Evolutionary conservation across 768 basidiomycete species (phyloP), one percentile per base, ranked within the genome.

Genomic region (Lactarius hengduanensis): DNA sequence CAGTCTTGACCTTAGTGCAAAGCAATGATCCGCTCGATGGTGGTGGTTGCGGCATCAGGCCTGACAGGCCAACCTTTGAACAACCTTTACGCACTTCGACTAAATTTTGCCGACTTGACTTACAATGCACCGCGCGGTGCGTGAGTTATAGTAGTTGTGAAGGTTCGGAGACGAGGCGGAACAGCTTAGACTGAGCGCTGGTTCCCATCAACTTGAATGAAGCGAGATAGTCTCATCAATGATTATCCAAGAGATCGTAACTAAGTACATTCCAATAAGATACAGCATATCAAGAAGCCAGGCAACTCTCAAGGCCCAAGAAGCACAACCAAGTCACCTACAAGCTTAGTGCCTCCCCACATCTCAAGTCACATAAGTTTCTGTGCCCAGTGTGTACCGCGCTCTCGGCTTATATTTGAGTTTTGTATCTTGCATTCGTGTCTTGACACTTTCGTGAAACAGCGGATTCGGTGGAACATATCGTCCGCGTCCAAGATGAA

Each of bases 361-460:
- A 11, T 20, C 41, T 76, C 69, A 80, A 15, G 74, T 69, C 26
- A 82, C 80, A 69, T 86, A 90, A 0, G 72, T 73, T 72, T 85
- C 83, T 4, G 79, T 80, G 0, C 83, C 80, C 4, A 71, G 66
- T 34, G 70, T 74, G 80, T 83, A 90, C 54, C 62, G 72, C 43
- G 89, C 89, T 41, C 77, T 79, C 9, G 90, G 90, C 54, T 72
- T 79, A 74, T 92, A 91, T 22, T 80, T 79, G 62, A 86, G 73
- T 3, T 72, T 70, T 60, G 75, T 20, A 67, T 81, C 78, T 20
- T 78, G 74, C 78, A 86, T 86, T 55, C 90, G 82, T 67, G 81
- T 73, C 75, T 82, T 80, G 41, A 92, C 91, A 7, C 84, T 85
- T 45, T 78, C 71, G 71, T 92, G 90, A 72, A 92, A 86, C 10